These are phyloP conservation scores for Starmera caribaea DNA, from an alignment of 805 yeast genomes.

Conservation along the genomic window DNA sequence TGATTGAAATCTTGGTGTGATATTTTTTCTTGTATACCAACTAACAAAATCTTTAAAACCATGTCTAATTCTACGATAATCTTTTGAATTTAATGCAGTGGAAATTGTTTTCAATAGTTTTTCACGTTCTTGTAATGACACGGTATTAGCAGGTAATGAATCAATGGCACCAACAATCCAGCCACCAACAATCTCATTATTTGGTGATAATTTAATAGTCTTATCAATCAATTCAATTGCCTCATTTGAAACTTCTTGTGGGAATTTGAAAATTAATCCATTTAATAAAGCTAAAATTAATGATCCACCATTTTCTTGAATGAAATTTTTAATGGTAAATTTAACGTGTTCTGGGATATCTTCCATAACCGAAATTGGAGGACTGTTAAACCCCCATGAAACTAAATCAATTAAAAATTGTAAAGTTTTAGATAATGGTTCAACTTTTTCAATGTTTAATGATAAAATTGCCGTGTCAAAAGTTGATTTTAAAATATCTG, in stretches of 20 bases:
- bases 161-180: slow-evolving; percentile 56
- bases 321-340: slow-evolving; percentile 34
- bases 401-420: slow-evolving; percentile 75
- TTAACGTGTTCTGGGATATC: slow-evolving; percentile 48
- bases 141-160: slow-evolving; percentile 51
- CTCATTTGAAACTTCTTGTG: slow-evolving; percentile 59
- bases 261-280: slow-evolving; percentile 67
- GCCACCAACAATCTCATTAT: slow-evolving; percentile 26
- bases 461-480: slow-evolving; percentile 51
- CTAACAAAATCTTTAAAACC: slow-evolving; percentile 68
- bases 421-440: slow-evolving; percentile 58
- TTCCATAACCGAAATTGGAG: slow-evolving; percentile 66
- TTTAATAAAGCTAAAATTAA: slow-evolving; percentile 43
- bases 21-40: slow-evolving; percentile 76
- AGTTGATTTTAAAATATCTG: slow-evolving; percentile 38
- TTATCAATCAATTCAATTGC: slow-evolving; percentile 67
- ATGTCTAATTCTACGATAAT: slow-evolving; percentile 63
- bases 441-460: slow-evolving; percentile 52
- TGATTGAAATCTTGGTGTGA: slow-evolving; percentile 32
- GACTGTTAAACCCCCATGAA: slow-evolving; percentile 74
- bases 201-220: slow-evolving; percentile 40
- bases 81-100: slow-evolving; percentile 56
- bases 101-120: slow-evolving; percentile 50
- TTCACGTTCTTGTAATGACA: slow-evolving; percentile 56
- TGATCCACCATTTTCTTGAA: slow-evolving; percentile 44